Evolutionary conservation across 2,329 filamentous ascomycete genomes (phyloP), one percentile per base, ranked within the genome.

Genomic region (Didymella keratinophila): DNA sequence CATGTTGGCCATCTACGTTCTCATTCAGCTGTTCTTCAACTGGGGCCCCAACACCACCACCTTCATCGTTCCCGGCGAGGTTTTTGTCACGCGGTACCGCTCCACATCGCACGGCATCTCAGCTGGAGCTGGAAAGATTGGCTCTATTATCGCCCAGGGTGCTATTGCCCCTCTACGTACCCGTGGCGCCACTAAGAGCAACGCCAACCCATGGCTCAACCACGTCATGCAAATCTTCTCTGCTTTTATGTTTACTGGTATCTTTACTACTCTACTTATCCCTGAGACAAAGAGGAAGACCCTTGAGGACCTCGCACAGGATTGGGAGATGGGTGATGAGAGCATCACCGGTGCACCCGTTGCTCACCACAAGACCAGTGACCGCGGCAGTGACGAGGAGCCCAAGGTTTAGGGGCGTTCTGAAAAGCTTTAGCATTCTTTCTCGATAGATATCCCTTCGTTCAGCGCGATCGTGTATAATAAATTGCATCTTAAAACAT

Each of bases 171-270:
- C 80, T 56, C 79, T 82, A 25, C 76, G 78, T 21, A 83, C 82
- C 12, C 83, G 84, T 27, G 89, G 87, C 28, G 78, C 82, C 0
- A 56, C 50, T 37, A 49, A 58, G 11, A 63, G 55, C 34, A 75
- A 79, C 16, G 81, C 83, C 0, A 80, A 74, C 16, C 89, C 89
- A 2, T 90, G 88, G 84, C 82, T 93, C 61, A 84, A 90, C 75
- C 87, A 89, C 54, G 84, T 93, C 45, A 87, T 94, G 80, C 84
- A 92, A 71, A 89, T 93, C 47, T 93, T 91, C 75, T 89, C 89
- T 0, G 82, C 91, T 11, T 93, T 93, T 80, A 93, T 93, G 91
- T 80, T 93, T 3, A 84, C 84, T 37, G 91, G 91, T 56, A 84
- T 86, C 37, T 78, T 91, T 48, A 86, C 86, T 2, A 88, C 88